Conservation (phyloP, 2,329 filamentous ascomycete genomes). For the Trichocomaceae sp. region DNA sequence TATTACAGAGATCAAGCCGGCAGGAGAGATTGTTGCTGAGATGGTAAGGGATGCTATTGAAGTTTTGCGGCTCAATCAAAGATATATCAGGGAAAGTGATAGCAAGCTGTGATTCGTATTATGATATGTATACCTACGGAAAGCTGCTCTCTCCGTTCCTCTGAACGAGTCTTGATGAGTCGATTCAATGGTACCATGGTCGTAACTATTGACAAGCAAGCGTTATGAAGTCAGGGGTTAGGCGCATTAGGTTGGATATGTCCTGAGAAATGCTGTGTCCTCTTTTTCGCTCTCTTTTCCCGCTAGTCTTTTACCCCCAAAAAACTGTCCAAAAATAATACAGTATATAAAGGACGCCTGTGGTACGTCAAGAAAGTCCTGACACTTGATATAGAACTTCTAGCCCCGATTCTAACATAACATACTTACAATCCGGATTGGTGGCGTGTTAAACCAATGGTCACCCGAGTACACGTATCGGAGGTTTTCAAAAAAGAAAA, state of each 20-base stretch:
- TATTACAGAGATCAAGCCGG: constrained; percentile 71
- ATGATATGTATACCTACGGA: background rate
- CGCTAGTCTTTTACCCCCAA: background rate
- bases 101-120: constrained; percentile 39
- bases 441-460: background rate
- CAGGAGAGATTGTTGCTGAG: constrained; percentile 75
- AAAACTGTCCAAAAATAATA: background rate
- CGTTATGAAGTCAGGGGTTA: background rate
- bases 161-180: background rate
- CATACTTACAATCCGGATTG: constrained; percentile 2
- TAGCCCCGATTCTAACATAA: constrained; percentile 2
- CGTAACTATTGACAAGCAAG: background rate
- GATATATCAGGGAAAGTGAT: constrained; percentile 47
- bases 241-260: background rate
- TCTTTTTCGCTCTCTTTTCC: background rate
- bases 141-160: background rate
- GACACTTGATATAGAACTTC: background rate
- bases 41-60: constrained; percentile 75
- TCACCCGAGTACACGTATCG: background rate
- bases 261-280: background rate
- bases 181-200: background rate
- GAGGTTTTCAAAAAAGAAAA: background rate
- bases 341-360: constrained; percentile 2
- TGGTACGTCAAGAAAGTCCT: background rate
- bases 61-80: constrained; percentile 56